Conservation (phyloP, 768 basidiomycete genomes). For the Pisolithus marmoratus region DNA sequence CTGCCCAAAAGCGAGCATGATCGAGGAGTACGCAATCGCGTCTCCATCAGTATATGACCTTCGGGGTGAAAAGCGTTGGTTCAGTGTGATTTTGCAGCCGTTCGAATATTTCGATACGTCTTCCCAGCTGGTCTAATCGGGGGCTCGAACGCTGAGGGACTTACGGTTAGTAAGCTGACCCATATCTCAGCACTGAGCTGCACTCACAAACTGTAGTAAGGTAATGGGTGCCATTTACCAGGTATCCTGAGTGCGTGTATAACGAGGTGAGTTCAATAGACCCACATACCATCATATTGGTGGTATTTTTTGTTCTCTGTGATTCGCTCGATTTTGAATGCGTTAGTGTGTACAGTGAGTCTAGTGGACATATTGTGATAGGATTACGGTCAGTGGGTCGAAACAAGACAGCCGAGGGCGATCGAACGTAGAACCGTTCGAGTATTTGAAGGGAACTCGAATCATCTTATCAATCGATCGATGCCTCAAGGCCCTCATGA, state of each 20-base stretch:
- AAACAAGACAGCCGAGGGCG: no score
- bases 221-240: background rate
- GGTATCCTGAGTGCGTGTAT: background rate
- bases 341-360: slow-evolving; percentile 29
- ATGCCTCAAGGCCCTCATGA: no score
- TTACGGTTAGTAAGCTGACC: background rate
- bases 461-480: no score
- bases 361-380: background rate
- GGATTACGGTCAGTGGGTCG: no score
- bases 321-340: slow-evolving; percentile 24
- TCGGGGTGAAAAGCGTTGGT: slow-evolving; percentile 35
- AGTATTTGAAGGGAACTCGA: no score
- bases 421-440: background rate
- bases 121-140: slow-evolving; percentile 6
- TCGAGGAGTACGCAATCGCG: slow-evolving; percentile 36
- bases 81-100: slow-evolving; percentile 33
- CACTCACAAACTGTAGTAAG: slow-evolving; percentile 23
- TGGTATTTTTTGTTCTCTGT: slow-evolving; percentile 18
- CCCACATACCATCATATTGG: slow-evolving; percentile 30
- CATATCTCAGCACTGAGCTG: background rate
- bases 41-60: slow-evolving; percentile 43
- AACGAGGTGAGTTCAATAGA: slow-evolving; percentile 2
- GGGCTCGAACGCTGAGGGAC: slow-evolving; percentile 14
- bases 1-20: slow-evolving; percentile 26
- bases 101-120: slow-evolving; percentile 26